A percentile compares a stretch with the other conserved stretches of the same genome.
These are phyloP conservation scores for Lepidium aucheri DNA, from an alignment of 345 rosid species.

Conservation along the genomic window DNA sequence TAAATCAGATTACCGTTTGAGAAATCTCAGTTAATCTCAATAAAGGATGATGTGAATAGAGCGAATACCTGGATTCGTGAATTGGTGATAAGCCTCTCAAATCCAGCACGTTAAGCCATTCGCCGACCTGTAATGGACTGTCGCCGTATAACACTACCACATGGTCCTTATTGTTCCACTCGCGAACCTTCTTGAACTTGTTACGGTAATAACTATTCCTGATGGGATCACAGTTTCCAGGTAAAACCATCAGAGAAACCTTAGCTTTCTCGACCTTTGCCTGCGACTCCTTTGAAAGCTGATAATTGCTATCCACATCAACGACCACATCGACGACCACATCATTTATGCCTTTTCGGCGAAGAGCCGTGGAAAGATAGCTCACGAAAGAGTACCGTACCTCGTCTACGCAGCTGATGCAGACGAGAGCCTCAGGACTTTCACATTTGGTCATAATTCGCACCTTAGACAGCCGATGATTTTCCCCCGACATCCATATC, in stretches of 20 bases:
- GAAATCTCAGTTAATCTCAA: too few relatives aligned
- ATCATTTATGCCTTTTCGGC: background rate
- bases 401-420: background rate
- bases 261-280: background rate
- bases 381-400: constrained; percentile 1
- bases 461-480: too few relatives aligned
- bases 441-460: background rate
- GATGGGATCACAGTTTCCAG: background rate
- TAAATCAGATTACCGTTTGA: too few relatives aligned
- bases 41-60: too few relatives aligned
- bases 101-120: background rate
- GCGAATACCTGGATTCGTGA: background rate
- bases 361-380: constrained; percentile 1
- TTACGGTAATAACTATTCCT: too few relatives aligned
- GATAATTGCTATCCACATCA: background rate
- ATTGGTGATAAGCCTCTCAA: background rate
- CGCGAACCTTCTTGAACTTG: background rate
- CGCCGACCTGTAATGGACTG: too few relatives aligned
- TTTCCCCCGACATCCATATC: too few relatives aligned
- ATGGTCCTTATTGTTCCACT: background rate
- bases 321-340: too few relatives aligned
- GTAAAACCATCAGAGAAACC: constrained; percentile 6
- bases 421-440: background rate
- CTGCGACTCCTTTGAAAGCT: background rate
- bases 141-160: background rate